Evolutionary conservation across 495 filamentous ascomycete genomes (phyloP).

Genomic region (Friedmanniomyces endolithicus): DNA sequence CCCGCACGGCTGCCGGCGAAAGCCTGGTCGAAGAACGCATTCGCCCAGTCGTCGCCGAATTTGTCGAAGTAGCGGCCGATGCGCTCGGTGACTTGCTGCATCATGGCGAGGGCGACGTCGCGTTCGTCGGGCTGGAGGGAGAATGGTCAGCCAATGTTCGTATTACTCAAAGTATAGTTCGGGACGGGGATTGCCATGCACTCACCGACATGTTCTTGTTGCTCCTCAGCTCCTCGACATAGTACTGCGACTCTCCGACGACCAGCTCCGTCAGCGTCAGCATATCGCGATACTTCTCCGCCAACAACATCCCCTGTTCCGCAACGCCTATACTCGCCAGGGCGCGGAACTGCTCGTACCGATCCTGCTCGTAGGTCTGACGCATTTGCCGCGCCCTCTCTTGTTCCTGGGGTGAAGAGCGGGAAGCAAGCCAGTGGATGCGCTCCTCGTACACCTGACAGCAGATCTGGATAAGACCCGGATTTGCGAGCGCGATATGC

Average conservation of each 20-base stretch:
- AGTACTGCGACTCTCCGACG: slow-evolving; percentile 21
- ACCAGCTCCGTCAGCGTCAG: slow-evolving; percentile 26
- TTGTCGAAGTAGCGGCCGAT: slow-evolving; percentile 26
- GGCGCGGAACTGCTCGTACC: slow-evolving; percentile 45
- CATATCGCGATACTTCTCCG: slow-evolving; percentile 47
- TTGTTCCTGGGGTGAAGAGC: slow-evolving; percentile 36
- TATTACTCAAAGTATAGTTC: too few relatives aligned
- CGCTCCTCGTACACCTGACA: slow-evolving; percentile 52
- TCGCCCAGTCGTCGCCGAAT: slow-evolving; percentile 58
- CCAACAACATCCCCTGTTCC: slow-evolving; percentile 55
- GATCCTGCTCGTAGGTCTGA: slow-evolving; percentile 39
- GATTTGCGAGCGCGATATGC: slow-evolving; percentile 40
- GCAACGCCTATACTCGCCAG: slow-evolving; percentile 58
- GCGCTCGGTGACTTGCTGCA: slow-evolving; percentile 10
- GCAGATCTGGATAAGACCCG: slow-evolving; percentile 43
- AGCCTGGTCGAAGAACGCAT: slow-evolving; percentile 63
- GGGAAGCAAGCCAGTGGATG: slow-evolving; percentile 43
- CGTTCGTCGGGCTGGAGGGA: slow-evolving; percentile 3
- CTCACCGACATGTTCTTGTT: slow-evolving; percentile 14
- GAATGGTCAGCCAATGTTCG: too few relatives aligned
- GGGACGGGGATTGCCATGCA: too few relatives aligned
- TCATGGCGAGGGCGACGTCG: not conserved
- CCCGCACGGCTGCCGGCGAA: slow-evolving; percentile 53
- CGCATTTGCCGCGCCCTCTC: slow-evolving; percentile 37
- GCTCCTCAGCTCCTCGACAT: slow-evolving; percentile 11